Base-by-base conservation (phyloP, 352 stramenopile species). In the Phytophthora pluvialis region DNA sequence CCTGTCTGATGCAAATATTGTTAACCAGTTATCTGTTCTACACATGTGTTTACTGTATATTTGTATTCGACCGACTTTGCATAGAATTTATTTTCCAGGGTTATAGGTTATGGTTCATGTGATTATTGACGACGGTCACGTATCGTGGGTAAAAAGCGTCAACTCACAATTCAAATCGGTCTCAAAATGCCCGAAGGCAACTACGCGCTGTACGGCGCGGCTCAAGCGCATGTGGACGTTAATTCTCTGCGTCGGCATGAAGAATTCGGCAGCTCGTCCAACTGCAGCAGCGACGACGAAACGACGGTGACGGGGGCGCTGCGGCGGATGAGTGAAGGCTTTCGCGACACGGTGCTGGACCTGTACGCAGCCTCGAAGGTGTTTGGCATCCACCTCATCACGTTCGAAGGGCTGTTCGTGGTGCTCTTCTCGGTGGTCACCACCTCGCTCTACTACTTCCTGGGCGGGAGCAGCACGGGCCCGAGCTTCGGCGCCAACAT, bases 331-430 rank as follows among this genome's bases (percentile, higher is more conserved):
- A 77, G 63, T 35, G 75, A 87, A 61, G 76, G 76, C 55, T 83
- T 88, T 18, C 55, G 67, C 5, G 83, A 88, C 61, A 88, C 84
- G 7, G 59, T 83, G 32, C 71, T 93, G 39, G 88, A 96, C 58
- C 60, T 94, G 29, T 92, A 94, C 69, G 85, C 85, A 0, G 88
- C 88, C 21, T 80, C 57, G 25, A 88, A 93, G 45, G 88, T 96
- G 35, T 89, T 94, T 53, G 71, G 65, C 35, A 78, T 89, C 46
- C 82, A 93, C 54, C 74, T 94, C 40, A 66, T 88, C 40, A 91
- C 80, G 21, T 94, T 95, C 40, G 88, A 96, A 68, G 86, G 68
- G 21, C 56, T 94, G 6, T 80, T 94, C 13, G 86, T 88, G 15
- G 71, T 94, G 28, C 33, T 83, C 11, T 84, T 81, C 48, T 88